Percentiles rank a stretch among this genome's conserved stretches.
Evolutionary conservation across 2,329 filamentous ascomycete species (phyloP).

Genomic region (Stromatinia cepivora): DNA sequence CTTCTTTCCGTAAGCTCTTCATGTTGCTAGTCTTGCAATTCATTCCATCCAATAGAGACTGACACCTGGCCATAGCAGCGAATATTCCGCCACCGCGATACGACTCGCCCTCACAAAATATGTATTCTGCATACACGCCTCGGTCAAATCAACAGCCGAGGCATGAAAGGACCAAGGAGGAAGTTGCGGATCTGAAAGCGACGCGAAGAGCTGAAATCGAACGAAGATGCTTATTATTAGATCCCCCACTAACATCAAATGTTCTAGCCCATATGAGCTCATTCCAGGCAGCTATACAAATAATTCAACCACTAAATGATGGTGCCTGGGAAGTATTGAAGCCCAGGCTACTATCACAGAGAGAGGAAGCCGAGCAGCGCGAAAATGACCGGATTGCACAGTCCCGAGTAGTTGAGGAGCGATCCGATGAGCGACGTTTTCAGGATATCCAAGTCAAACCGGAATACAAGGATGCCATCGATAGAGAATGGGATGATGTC

Average conservation of each 20-base stretch:
- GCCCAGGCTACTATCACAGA: constrained; percentile 65
- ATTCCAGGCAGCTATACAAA: constrained; percentile 72
- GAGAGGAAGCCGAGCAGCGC: constrained; percentile 61
- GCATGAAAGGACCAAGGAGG: constrained; percentile 58
- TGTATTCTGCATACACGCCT: constrained; percentile 34
- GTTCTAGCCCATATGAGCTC: constrained; percentile 69
- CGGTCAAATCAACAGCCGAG: constrained; percentile 35
- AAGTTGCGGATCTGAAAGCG: constrained; percentile 64
- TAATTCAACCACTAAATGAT: constrained; percentile 66
- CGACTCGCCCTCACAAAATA: constrained; percentile 39
- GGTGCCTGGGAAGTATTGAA: constrained; percentile 68
- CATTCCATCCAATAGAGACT: background rate
- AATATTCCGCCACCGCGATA: constrained; percentile 35
- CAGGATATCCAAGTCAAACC: constrained; percentile 43
- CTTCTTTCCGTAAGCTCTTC: constrained; percentile 25
- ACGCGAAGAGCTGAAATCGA: constrained; percentile 70
- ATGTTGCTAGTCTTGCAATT: background rate
- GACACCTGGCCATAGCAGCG: constrained; percentile 26
- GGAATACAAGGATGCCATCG: constrained; percentile 58
- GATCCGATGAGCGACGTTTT: constrained; percentile 37
- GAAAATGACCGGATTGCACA: constrained; percentile 46
- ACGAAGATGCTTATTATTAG: constrained; percentile 62
- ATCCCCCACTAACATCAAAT: constrained; percentile 63
- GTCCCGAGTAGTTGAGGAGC: constrained; percentile 44
- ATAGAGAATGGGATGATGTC: constrained; percentile 69